Base-by-base conservation (phyloP, 306 rosid genomes). In the Castanea crenata region DNA sequence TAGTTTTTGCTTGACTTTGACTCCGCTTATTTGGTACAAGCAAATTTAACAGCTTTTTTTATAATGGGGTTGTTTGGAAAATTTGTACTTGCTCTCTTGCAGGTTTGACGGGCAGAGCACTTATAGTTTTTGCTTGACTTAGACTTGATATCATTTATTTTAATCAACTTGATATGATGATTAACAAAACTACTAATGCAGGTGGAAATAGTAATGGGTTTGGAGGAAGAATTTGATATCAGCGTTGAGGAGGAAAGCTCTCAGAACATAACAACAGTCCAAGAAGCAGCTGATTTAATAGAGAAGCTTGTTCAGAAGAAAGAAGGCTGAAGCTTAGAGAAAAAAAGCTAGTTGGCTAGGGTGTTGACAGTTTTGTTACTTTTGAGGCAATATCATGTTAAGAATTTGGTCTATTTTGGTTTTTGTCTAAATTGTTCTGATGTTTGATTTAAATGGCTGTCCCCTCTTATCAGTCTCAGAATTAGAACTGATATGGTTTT, bases 181-280 rank as follows among this genome's bases (percentile, higher is more conserved):
- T 19, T 34, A 19, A 34, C 25, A 35, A n/a, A 7, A 44, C 21
- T 29, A 31, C 38, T 46, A 51, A 23, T 23, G 83, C 80, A 88
- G 91, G 89, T 88, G 69, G 92, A 88, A 71, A 88, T 88, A 86
- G 88, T 84, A 29, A 88, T 88, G 92, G 65, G 74, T 59, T 88
- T 88, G 80, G 92, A 88, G 70, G 92, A 88, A 74, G 80, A 65
- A 62, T 88, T 84, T 77, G 82, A 6, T 14, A 85, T 88, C 9
- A 72, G 10, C 51, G 81, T 88, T 73, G 86, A 86, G 74, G 88
- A 88, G 29, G 88, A 88, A 38, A 79, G 64, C 12, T 46, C 86
- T 14, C 83, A 86, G 34, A 82, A 65, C 85, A 88, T 88, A 62
- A 74, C 89, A 54, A 83, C 86, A 0, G 80, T 88, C 77, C 83